phyloP scores from a whole-genome alignment of 352 stramenopile genomes.

The Globisporangium polare region DNA sequence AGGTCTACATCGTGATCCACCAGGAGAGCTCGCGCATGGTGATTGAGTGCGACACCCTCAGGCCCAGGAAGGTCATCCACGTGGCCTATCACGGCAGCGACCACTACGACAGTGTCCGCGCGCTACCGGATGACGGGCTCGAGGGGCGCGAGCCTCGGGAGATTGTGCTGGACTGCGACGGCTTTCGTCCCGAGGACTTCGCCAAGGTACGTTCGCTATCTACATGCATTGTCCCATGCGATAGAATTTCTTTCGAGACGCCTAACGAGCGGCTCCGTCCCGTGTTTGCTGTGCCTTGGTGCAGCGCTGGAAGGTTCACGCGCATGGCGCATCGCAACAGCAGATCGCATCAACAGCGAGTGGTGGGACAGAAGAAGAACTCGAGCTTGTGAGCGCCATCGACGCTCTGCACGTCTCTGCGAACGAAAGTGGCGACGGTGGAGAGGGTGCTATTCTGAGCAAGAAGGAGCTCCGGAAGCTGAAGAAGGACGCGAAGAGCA shows the following conservation, averaged over 20 bases:
- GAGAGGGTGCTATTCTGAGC: constrained; percentile 19
- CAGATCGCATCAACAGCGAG: neutral
- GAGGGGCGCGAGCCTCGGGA: constrained; percentile 30
- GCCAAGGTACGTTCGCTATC: constrained; percentile 36
- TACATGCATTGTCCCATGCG: neutral
- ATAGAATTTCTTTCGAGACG: constrained; percentile 1
- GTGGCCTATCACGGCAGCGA: constrained; percentile 71
- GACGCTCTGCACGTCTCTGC: constrained; percentile 5
- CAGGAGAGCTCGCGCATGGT: constrained; percentile 60
- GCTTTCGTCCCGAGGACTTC: constrained; percentile 53
- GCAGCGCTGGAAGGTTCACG: constrained; percentile 16
- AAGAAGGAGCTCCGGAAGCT: constrained; percentile 48
- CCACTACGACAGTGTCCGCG: constrained; percentile 81
- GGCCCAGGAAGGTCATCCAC: constrained; percentile 47
- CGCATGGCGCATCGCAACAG: neutral
- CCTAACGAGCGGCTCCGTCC: neutral
- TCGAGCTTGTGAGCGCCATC: neutral
- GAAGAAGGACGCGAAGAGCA: constrained; percentile 16
- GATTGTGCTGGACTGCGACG: constrained; percentile 57
- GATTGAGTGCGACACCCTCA: constrained; percentile 65
- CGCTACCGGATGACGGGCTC: constrained; percentile 33
- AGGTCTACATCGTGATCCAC: constrained; percentile 76
- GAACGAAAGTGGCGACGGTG: constrained; percentile 5
- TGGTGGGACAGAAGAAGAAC: neutral
- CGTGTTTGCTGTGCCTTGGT: neutral